Base-by-base conservation (phyloP, 352 stramenopile genomes). In the Pythium myriotylum region DNA sequence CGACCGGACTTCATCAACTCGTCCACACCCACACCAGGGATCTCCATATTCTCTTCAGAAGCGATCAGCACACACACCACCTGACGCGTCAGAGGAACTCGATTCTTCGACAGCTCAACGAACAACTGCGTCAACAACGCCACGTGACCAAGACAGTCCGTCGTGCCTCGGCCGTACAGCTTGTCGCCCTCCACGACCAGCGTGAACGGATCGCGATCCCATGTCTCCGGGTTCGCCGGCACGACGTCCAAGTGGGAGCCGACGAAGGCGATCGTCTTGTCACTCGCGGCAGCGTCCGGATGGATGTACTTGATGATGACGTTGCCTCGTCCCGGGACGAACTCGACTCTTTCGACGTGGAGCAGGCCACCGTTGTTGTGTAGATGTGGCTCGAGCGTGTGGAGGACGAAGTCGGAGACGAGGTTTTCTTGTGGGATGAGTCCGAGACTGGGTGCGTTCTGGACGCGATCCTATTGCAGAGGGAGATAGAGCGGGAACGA, bases 211-310 rank as follows among this genome's bases (percentile, higher is more conserved):
- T 97, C 85, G 47, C 83, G 66, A 8, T 89, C 73, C 92, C 92
- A 98, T 7, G 76, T 78, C 61, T 96, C 88, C 0, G 91, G 90
- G 68, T 96, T 96, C n/a, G 92, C 92, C 4, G 92, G 91, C 37
- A 98, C 92, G 22, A 98, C 92, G 63, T 98, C 92, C 77, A 98
- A 76, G 71, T 98, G 92, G 48, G 82, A 86, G 2, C 90, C 91
- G 3, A 97, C 84, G 33, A 97, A 90, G 19, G 86, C 88, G 35
- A 96, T 58, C 22, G 89, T 97, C 61, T 91, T 86, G 62, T 85
- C 73, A 8, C 63, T 67, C 14, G 32, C 26, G 2, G 53, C 63
- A 16, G 74, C 69, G 33, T 84, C 75, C 13, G 74, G 53, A 19
- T 84, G 74, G 23, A 54, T 27, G 53, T 97, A 98, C 65, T 89